These are phyloP conservation scores for sunflower (Helianthus annuus) DNA, from an alignment of 129 eudicot species.

Conservation along the genomic window HanXRQr2.0-SUNRISE NC_035444.2:8908073-8908572, in stretches of 20 bases:
- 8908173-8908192: background rate
- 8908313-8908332: too few relatives aligned
- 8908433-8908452: constrained; percentile 91
- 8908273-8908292: background rate
- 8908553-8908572: constrained; percentile 98
- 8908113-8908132: too few relatives aligned
- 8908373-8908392: constrained; percentile 29
- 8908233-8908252: background rate
- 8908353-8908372: background rate
- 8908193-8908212: background rate
- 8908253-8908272: constrained; percentile 12
- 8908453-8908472: constrained; percentile 97
- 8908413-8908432: constrained; percentile 93
- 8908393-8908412: constrained; percentile 97
- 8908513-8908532: background rate
- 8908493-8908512: background rate
- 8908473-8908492: background rate
- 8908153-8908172: too few relatives aligned
- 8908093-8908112: too few relatives aligned
- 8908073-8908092: too few relatives aligned
- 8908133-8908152: too few relatives aligned
- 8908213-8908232: background rate
- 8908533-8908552: constrained; percentile 73
- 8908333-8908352: too few relatives aligned
- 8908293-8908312: too few relatives aligned